Evolutionary conservation across 1,284 basidiomycete genomes (phyloP).

Genomic region (Singerocomus inundabilis): DNA sequence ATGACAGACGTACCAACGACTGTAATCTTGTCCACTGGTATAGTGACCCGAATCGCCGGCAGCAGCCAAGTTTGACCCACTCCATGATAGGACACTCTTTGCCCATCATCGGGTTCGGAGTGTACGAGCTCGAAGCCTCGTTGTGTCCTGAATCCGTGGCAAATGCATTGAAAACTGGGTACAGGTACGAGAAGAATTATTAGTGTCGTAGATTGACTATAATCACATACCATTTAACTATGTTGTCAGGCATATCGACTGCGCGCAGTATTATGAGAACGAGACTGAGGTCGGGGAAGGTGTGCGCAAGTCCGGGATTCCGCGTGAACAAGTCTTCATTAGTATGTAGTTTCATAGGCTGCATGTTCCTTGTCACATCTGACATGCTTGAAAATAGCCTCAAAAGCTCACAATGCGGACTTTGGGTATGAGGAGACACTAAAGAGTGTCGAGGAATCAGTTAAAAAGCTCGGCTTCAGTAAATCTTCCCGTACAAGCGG

Average conservation of each 20-base stretch:
- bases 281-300: slow-evolving; percentile 27
- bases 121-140: slow-evolving; percentile 16
- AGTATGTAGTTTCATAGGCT: slow-evolving; percentile 17
- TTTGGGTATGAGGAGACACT: slow-evolving; percentile 37
- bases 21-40: slow-evolving; percentile 20
- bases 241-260: slow-evolving; percentile 26
- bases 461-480: slow-evolving; percentile 39
- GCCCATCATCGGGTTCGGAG: slow-evolving; percentile 30
- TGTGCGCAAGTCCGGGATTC: slow-evolving; percentile 18
- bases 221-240: neutral
- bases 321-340: slow-evolving; percentile 32
- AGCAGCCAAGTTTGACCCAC: neutral
- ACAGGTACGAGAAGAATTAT: slow-evolving; percentile 20
- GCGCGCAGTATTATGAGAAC: slow-evolving; percentile 26
- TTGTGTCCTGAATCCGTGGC: slow-evolving; percentile 17
- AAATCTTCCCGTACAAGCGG: slow-evolving; percentile 1
- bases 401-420: slow-evolving; percentile 13
- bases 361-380: neutral
- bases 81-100: slow-evolving; percentile 22
- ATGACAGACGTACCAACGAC: slow-evolving; percentile 14
- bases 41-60: neutral
- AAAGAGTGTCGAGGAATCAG: slow-evolving; percentile 38
- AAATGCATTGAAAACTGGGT: slow-evolving; percentile 23
- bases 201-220: neutral
- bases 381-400: slow-evolving; percentile 17